Evolutionary conservation across 805 yeast species (phyloP), one percentile per base, ranked within the genome.

Genomic region (Saccharomycopsis sp.): DNA sequence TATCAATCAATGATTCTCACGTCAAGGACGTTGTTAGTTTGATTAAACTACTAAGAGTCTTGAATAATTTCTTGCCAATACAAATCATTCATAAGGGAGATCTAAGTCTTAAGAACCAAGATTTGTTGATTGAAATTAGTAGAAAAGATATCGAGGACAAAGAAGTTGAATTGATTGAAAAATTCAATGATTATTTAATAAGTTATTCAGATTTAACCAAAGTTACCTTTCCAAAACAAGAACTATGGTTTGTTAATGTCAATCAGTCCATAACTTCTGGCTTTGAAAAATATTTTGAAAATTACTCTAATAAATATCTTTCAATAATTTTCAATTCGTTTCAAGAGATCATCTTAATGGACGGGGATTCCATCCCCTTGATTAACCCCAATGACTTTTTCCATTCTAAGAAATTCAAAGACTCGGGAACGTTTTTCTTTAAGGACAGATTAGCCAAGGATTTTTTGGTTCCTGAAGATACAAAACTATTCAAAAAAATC

Each of bases 241-340:
- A 64, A 25, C 35, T 66, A 8, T 66, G 69, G 69, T 64, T 62
- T 45, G 64, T 65, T 14, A 51, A 62, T 46, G 57, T 55, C 5
- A 27, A 49, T 5, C 43, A 48, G 2, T 41, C 56, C 0, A 36
- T 62, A 3, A 40, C 51, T 5, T 37, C 35, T 14, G 31, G 33
- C 2, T 49, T 47, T 41, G 36, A 25, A 2, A 21, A 31, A 1
- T 40, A 45, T 20, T 69, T 69, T 42, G 49, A 44, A 2, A 61
- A 65, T 0, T 70, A 62, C 48, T 64, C 62, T 10, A 68, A 63
- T 49, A 72, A 72, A 48, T 60, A 71, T 36, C 47, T 70, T n/a
- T 73, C 76, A 0, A 58, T 62, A 6, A 47, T 70, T 36, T 72
- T 70, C 56, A 66, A 60, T 45, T 60, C 73, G 9, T 74, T 74